Conservation (phyloP, 2,329 filamentous ascomycete species). For the Chalaropsis thielavioides region DNA sequence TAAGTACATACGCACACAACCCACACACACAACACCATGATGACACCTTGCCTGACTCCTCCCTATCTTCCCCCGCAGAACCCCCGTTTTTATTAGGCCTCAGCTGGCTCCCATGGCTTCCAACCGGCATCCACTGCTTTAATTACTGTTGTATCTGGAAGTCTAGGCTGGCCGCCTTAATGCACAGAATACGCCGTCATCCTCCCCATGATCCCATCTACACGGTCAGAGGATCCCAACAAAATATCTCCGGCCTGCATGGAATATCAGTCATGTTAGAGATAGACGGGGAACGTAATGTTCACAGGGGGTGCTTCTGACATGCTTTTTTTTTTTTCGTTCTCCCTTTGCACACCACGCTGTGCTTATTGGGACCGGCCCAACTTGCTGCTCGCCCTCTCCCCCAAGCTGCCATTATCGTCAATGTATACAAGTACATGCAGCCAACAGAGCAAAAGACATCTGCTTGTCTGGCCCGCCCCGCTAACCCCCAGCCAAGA, state of each 20-base stretch:
- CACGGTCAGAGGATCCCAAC: neutral
- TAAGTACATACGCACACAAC: neutral
- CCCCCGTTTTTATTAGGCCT: neutral
- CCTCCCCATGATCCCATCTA: neutral
- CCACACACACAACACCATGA: neutral
- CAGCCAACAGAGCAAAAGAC: neutral
- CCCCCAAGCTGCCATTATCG: neutral
- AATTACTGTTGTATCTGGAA: neutral
- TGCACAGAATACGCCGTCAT: neutral
- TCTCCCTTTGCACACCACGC: no score
- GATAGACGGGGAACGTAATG: neutral
- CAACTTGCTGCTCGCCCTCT: neutral
- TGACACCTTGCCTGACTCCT: neutral
- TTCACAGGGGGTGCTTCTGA: neutral
- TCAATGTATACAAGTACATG: neutral
- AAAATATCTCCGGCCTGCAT: neutral
- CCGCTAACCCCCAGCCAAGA: neutral
- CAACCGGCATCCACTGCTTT: neutral
- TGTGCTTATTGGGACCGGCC: no score
- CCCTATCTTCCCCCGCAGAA: neutral
- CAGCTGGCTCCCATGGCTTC: neutral
- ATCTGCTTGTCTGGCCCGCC: neutral
- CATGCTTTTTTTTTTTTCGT: neutral
- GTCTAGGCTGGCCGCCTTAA: neutral
- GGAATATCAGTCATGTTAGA: constrained; percentile 5